Base-by-base conservation (phyloP, 805 yeast species). In the Cyberlindnera veronae region DNA sequence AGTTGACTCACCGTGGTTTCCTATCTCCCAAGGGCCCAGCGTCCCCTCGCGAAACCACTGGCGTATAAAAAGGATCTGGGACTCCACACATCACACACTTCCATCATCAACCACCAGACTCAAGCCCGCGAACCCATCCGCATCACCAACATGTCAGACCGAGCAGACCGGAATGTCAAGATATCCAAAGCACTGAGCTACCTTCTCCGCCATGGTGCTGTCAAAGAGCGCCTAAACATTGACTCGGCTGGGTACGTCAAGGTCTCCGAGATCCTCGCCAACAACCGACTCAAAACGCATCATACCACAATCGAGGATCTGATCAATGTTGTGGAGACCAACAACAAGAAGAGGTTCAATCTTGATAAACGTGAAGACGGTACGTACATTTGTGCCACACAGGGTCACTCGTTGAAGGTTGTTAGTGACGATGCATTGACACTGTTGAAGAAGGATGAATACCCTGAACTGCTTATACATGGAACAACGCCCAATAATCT, bases 201-300 rank as follows among this genome's bases (percentile, higher is more conserved):
- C 50, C 66, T 93, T 2, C 72, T 91, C 1, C 69, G 99, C n/a
- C 99, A 91, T 56, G 87, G 84, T 4, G 98, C 98, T 0, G 56
- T 62, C 13, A 73, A 77, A 37, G 93, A 87, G 51, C 71, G 74
- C 0, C 61, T 93, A 12, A 48, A 64, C 3, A 84, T 93, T 2
- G 85, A 83, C 53, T 43, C 57, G 0, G 64, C 75, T 20, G 99
- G 99, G 0, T 89, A 73, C 61, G 73, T 86, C 3, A 54, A 67
- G 2, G 56, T 90, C 3, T 49, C 57, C 0, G 76, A 71, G 6
- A 45, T 93, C 2, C 64, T 91, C 11, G 46, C 49, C 1, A 81
- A 81, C 53, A 70, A 76, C 32, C 69, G 81, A 44, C 60, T 87
- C 38, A 82, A 79, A 54, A 68, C 80, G 10, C 63, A 71, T 39